Conservation (phyloP, 495 filamentous ascomycete genomes). For the Podospora australis region DNA sequence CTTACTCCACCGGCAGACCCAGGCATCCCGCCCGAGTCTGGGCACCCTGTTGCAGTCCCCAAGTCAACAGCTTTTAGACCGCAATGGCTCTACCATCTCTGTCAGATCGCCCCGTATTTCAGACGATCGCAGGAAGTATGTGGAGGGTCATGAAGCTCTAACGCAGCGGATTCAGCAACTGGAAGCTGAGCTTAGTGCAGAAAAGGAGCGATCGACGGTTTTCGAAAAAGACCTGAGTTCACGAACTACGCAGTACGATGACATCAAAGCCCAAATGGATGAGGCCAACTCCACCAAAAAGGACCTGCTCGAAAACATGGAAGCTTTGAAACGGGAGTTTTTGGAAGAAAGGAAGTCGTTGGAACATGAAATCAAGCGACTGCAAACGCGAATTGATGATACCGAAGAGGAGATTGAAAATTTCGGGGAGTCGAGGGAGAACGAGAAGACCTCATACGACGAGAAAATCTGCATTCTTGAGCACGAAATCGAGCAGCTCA, state of each 20-base stretch:
- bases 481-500: conserved; percentile 58
- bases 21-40: conserved; percentile 61
- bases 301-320: conserved; percentile 90
- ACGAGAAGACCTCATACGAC: conserved; percentile 64
- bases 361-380: conserved; percentile 67
- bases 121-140: conserved; percentile 34
- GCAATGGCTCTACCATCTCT: conserved; percentile 37
- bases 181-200: conserved; percentile 66
- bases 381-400: conserved; percentile 73
- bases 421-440: conserved; percentile 71
- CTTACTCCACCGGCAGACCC: conserved; percentile 78
- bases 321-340: conserved; percentile 84
- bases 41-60: conserved; percentile 55
- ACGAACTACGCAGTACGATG: conserved; percentile 52
- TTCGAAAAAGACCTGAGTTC: conserved; percentile 57
- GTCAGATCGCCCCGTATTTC: conserved; percentile 28
- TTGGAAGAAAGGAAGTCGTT: conserved; percentile 73
- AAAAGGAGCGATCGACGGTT: conserved; percentile 44
- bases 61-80: conserved; percentile 31
- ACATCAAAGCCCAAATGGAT: conserved; percentile 64
- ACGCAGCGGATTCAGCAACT: conserved; percentile 61
- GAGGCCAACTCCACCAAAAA: conserved; percentile 87
- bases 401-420: conserved; percentile 85
- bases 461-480: conserved; percentile 63
- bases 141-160: conserved; percentile 32